Evolutionary conservation across 2,329 filamentous ascomycete species (phyloP).

Genomic region (Fusarium algeriense): DNA sequence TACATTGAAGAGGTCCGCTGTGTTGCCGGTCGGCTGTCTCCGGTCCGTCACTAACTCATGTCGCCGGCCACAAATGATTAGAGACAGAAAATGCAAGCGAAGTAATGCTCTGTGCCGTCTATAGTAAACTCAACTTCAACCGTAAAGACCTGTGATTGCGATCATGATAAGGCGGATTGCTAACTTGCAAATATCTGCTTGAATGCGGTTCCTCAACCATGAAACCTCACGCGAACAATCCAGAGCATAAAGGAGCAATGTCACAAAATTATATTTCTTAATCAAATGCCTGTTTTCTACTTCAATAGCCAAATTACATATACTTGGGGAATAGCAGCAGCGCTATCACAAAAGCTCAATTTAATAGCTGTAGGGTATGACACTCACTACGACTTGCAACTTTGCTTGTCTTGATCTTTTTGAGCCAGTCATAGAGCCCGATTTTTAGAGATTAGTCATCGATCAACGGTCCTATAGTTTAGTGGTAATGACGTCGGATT

Average conservation of each 20-base stretch:
- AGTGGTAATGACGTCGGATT: slow-evolving; percentile 37
- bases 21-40: background rate
- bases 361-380: background rate
- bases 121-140: too few relatives aligned
- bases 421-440: fast-evolving
- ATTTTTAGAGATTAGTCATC: slow-evolving; percentile 7
- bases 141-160: too few relatives aligned
- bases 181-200: too few relatives aligned
- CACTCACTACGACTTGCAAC: fast-evolving
- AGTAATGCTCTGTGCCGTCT: background rate
- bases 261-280: too few relatives aligned
- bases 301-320: too few relatives aligned
- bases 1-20: too few relatives aligned
- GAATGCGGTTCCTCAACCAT: too few relatives aligned
- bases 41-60: background rate
- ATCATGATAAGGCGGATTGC: too few relatives aligned
- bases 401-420: fast-evolving
- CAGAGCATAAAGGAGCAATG: too few relatives aligned
- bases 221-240: too few relatives aligned
- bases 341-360: fast-evolving
- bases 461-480: slow-evolving; percentile 26
- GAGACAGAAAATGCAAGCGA: background rate
- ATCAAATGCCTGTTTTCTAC: too few relatives aligned
- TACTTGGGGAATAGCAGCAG: too few relatives aligned
- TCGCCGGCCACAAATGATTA: background rate